Conservation (phyloP, 2,329 filamentous ascomycete species). For the Cladophialophora carrionii region DNA sequence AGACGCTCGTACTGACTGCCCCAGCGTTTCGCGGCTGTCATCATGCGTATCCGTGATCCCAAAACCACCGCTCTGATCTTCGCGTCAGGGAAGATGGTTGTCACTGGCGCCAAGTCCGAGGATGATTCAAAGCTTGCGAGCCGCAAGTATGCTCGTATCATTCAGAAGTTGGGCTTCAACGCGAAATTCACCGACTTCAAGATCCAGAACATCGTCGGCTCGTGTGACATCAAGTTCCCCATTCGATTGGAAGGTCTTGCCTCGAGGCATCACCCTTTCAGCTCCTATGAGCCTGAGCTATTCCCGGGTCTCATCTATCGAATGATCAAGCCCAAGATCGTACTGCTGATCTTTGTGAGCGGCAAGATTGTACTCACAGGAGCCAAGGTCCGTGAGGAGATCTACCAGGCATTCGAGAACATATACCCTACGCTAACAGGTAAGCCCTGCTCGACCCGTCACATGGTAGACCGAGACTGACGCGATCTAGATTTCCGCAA, state of each 20-base stretch:
- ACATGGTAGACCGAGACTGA: slow-evolving; percentile 30
- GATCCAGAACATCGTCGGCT: slow-evolving; percentile 99
- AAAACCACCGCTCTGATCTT: slow-evolving; percentile 99
- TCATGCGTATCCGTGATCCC: slow-evolving; percentile 99
- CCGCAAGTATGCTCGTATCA: slow-evolving; percentile 97
- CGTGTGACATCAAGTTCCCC: slow-evolving; percentile 99
- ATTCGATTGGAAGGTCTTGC: slow-evolving; percentile 95
- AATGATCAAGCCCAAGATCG: slow-evolving; percentile 99
- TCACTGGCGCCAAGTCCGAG: slow-evolving; percentile 96
- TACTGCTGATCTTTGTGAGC: slow-evolving; percentile 94
- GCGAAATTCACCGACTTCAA: slow-evolving; percentile 99
- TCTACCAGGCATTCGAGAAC: slow-evolving; percentile 95
- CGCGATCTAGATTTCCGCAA: slow-evolving; percentile 63
- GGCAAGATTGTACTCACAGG: slow-evolving; percentile 98
- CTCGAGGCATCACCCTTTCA: slow-evolving; percentile 98
- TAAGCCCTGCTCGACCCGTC: slow-evolving; percentile 49
- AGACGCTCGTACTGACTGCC: slow-evolving; percentile 46
- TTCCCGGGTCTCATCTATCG: slow-evolving; percentile 99
- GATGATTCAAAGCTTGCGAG: slow-evolving; percentile 97
- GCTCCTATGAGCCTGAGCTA: slow-evolving; percentile 95
- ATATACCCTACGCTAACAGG: slow-evolving; percentile 94
- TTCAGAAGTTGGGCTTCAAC: slow-evolving; percentile 99
- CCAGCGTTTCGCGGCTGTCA: slow-evolving; percentile 97
- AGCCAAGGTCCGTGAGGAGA: slow-evolving; percentile 97
- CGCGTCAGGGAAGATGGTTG: slow-evolving; percentile 98